These are phyloP conservation scores for Thermomyces lanuginosus DNA, from an alignment of 2,329 filamentous ascomycete genomes.

Conservation along the genomic window DNA sequence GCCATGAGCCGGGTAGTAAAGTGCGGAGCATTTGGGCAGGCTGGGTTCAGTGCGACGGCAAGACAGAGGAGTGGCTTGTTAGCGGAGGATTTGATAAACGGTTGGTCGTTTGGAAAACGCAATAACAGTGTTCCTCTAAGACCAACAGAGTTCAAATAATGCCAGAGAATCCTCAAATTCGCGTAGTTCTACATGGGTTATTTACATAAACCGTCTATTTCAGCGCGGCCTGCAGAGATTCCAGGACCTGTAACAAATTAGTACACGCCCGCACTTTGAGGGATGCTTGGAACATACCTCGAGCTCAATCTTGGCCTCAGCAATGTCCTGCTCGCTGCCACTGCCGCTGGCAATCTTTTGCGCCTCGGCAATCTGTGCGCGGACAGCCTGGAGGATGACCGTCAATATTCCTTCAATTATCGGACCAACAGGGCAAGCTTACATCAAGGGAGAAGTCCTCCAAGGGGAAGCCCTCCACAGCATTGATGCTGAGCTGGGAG, in stretches of 20 bases:
- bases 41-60: conserved; percentile 17
- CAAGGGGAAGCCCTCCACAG: conserved; percentile 82
- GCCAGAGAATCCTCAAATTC: conserved; percentile 13
- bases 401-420: conserved; percentile 5
- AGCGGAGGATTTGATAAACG: conserved; percentile 50
- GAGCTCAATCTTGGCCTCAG: conserved; percentile 97
- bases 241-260: conserved; percentile 26
- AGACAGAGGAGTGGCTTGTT: conserved; percentile 37
- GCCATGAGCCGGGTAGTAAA: conserved; percentile 42
- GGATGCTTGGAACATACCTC: conserved; percentile 48
- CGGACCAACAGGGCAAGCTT: conserved; percentile 11
- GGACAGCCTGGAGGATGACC: conserved; percentile 44
- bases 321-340: conserved; percentile 93
- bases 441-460: conserved; percentile 90
- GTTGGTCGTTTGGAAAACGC: conserved; percentile 39
- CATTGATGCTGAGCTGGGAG: conserved; percentile 93
- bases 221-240: conserved; percentile 33
- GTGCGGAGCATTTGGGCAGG: conserved; percentile 44
- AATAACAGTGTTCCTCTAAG: conserved; percentile 1
- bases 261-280: conserved; percentile 1
- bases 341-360: conserved; percentile 83
- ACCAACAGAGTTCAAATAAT: conserved; percentile 8
- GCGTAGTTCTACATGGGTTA: conserved; percentile 26
- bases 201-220: conserved; percentile 31
- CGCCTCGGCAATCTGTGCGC: conserved; percentile 79